These are phyloP conservation scores for Plectosphaerella cucumerina DNA, from an alignment of 2,329 filamentous ascomycete species.

Conservation along the genomic window DNA sequence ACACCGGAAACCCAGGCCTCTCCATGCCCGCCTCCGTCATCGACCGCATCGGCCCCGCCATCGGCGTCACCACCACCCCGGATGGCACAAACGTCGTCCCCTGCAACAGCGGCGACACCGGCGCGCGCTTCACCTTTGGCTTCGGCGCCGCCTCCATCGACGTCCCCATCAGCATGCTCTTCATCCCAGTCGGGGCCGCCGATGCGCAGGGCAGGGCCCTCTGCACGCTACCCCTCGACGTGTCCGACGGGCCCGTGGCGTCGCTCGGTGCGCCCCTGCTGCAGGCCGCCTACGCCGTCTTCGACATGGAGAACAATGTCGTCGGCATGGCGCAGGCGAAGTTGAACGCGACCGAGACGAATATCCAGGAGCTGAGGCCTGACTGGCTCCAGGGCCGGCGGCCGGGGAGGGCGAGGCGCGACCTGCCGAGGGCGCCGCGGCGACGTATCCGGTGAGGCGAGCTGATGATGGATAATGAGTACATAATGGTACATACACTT, in stretches of 20 bases:
- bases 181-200: background rate
- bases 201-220: background rate
- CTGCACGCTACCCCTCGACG: background rate
- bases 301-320: slow-evolving; percentile 3
- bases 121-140: background rate
- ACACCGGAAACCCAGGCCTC: background rate
- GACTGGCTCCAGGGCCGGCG: background rate
- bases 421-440: no score
- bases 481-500: no score
- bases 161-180: background rate
- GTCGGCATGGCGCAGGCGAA: slow-evolving; percentile 6
- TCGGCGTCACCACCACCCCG: background rate
- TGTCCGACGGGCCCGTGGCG: background rate
- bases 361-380: background rate
- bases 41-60: background rate
- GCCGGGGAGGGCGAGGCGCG: no score
- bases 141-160: background rate
- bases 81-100: background rate
- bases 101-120: background rate
- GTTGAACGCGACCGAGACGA: slow-evolving; percentile 1
- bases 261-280: slow-evolving; percentile 1
- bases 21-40: background rate
- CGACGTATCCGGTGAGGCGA: no score
- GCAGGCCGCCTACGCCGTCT: slow-evolving; percentile 4
- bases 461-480: no score